Percentiles rank a stretch among this genome's conserved stretches.
phyloP scores from a whole-genome alignment of 2,329 filamentous ascomycete genomes.

The Fusarium palustre region DNA sequence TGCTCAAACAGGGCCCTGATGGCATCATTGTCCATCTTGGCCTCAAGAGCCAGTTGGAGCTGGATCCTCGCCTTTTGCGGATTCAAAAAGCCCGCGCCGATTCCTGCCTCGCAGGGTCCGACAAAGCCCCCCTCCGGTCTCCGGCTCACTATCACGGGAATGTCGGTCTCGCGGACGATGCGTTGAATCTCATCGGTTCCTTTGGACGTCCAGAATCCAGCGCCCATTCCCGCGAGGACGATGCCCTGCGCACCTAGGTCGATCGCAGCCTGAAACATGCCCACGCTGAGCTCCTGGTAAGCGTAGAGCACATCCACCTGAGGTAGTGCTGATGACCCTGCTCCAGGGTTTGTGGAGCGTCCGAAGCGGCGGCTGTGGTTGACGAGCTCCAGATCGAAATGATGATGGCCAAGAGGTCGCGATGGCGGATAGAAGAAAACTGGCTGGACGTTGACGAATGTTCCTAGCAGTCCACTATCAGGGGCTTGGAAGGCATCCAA shows the following conservation, averaged over 20 bases:
- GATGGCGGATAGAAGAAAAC: slow-evolving; percentile 69
- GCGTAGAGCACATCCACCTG: slow-evolving; percentile 68
- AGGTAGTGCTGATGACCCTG: slow-evolving; percentile 55
- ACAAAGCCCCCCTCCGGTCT: slow-evolving; percentile 65
- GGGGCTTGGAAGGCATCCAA: slow-evolving; percentile 71
- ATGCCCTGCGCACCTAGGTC: slow-evolving; percentile 64
- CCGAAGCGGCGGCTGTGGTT: slow-evolving; percentile 23
- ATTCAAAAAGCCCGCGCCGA: slow-evolving; percentile 65
- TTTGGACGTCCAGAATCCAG: slow-evolving; percentile 60
- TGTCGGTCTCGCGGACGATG: slow-evolving; percentile 58
- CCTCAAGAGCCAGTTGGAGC: slow-evolving; percentile 57
- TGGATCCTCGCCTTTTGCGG: slow-evolving; percentile 67
- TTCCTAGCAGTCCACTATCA: slow-evolving; percentile 68
- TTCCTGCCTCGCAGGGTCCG: slow-evolving; percentile 53
- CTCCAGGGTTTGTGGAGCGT: slow-evolving; percentile 6
- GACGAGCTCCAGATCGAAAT: slow-evolving; percentile 54
- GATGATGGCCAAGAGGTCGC: slow-evolving; percentile 59
- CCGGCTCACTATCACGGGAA: slow-evolving; percentile 63
- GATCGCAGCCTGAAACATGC: slow-evolving; percentile 61
- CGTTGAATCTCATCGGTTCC: slow-evolving; percentile 57
- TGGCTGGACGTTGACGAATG: slow-evolving; percentile 68
- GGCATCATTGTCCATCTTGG: slow-evolving; percentile 43
- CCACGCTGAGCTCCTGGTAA: slow-evolving; percentile 64
- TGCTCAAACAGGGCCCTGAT: slow-evolving; percentile 49
- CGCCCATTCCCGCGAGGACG: slow-evolving; percentile 67